These are phyloP conservation scores for Colletotrichum gigasporum DNA, from an alignment of 2,329 filamentous ascomycete genomes.

Conservation along the genomic window DNA sequence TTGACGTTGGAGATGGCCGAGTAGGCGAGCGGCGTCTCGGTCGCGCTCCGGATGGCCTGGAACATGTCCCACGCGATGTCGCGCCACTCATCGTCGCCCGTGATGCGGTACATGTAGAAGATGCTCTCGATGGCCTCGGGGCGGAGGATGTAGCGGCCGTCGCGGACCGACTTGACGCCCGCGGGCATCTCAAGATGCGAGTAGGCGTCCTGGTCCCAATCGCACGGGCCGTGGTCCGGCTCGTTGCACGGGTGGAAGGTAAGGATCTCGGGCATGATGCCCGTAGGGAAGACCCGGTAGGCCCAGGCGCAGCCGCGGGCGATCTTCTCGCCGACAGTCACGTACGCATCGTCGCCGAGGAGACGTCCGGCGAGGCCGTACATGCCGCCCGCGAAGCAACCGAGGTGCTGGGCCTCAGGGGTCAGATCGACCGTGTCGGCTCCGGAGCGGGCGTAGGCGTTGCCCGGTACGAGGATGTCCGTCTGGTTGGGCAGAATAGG, in stretches of 20 bases:
- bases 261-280: slow-evolving; percentile 64
- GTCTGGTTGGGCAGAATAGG: slow-evolving; percentile 70
- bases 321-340: slow-evolving; percentile 57
- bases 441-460: slow-evolving; percentile 42
- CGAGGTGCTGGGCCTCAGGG: slow-evolving; percentile 63
- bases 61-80: slow-evolving; percentile 61
- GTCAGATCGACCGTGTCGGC: slow-evolving; percentile 40
- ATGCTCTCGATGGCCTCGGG: slow-evolving; percentile 63
- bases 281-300: slow-evolving; percentile 58
- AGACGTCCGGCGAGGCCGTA: slow-evolving; percentile 69
- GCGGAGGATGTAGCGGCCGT: slow-evolving; percentile 54
- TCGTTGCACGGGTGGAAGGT: slow-evolving; percentile 46
- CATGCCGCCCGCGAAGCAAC: slow-evolving; percentile 74
- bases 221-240: slow-evolving; percentile 44
- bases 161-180: slow-evolving; percentile 66
- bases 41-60: slow-evolving; percentile 50
- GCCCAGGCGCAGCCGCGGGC: slow-evolving; percentile 65
- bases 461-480: slow-evolving; percentile 69
- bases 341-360: slow-evolving; percentile 57
- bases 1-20: slow-evolving; percentile 45
- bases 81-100: slow-evolving; percentile 53
- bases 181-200: slow-evolving; percentile 47
- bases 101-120: slow-evolving; percentile 62
- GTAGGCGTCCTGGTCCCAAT: slow-evolving; percentile 41
- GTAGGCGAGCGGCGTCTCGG: slow-evolving; percentile 54